Conservation (phyloP, 164 flowering plant genomes). For the Brasenia schreberi region DNA sequence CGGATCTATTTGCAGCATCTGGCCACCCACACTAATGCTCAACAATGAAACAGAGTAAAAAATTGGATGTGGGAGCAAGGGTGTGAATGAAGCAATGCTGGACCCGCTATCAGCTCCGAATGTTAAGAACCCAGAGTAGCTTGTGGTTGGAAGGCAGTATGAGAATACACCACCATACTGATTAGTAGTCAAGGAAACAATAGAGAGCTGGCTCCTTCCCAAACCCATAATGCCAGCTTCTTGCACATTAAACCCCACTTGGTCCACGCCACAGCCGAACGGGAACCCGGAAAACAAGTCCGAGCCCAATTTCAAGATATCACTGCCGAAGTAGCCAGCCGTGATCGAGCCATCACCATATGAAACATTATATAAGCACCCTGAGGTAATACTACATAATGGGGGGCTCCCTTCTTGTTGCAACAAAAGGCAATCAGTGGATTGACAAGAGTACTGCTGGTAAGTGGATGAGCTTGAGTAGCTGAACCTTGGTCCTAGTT, state of each 20-base stretch:
- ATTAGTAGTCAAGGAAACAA: constrained; percentile 18
- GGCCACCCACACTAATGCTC: constrained; percentile 18
- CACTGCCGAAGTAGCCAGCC: constrained; percentile 24
- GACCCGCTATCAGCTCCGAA: constrained; percentile 11
- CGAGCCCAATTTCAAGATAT: constrained; percentile 16
- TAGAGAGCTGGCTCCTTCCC: constrained; percentile 28
- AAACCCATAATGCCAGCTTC: constrained; percentile 41
- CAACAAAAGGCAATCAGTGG: too few species aligned
- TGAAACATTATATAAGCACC: constrained; percentile 24
- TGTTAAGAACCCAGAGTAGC: constrained; percentile 15
- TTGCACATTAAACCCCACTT: constrained; percentile 26
- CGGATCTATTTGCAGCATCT: constrained; percentile 7
- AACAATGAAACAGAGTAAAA: constrained; percentile 22
- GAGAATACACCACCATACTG: constrained; percentile 31
- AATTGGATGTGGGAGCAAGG: constrained; percentile 19
- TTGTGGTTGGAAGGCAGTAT: constrained; percentile 34
- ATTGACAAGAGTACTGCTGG: too few species aligned
- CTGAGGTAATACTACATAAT: constrained; percentile 4
- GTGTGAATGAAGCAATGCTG: constrained; percentile 22
- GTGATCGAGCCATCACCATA: constrained; percentile 37
- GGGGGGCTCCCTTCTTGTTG: constrained; percentile 13
- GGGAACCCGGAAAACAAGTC: constrained; percentile 11
- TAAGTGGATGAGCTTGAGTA: too few species aligned
- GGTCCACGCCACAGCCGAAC: constrained; percentile 42
- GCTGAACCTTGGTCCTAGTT: too few species aligned